Evolutionary conservation across 768 basidiomycete species (phyloP), one percentile per base, ranked within the genome.

Genomic region (Boletus reticuloceps): DNA sequence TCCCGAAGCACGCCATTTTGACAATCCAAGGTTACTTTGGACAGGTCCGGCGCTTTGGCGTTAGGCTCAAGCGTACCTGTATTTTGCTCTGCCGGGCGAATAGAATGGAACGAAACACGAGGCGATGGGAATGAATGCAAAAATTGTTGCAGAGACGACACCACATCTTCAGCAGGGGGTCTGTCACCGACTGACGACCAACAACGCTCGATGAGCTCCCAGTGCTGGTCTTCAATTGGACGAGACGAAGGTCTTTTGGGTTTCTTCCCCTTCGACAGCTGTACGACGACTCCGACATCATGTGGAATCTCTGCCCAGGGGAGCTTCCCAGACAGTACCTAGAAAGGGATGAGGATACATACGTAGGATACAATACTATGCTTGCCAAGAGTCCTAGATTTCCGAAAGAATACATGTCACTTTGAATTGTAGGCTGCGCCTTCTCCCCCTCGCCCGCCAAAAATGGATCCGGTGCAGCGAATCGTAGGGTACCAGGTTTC

Each of bases 401-500:
- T 16, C 60, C 60, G 27, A 60, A 61, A 20, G 58, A 61, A 31
- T 61, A 61, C 1, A 61, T 60, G 16, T 61, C 60, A 31, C 58
- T 51, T 20, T 44, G 53, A 6, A 47, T 52, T 16, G 54, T 53
- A 0, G 14, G 37, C 16, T 13, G 44, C 4, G 14, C 7, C 14
- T 4, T 37, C 29, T 42, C 44, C 14, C 27, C 44, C 12, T 36
- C 68, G 61, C n/a, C 63, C 50, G 17, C 31, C 17, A 6, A 7
- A 7, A 78, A 41, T 36, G 40, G 63, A 17, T 72, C 61, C 0
- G 76, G 65, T 39, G 79, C 79, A 13, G 77, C 74, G 76, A 77
- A 79, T 1, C 79, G 71, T n/a, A 78, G 65, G 17, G 77, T 73
- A 1, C 59, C 59, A 5, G 50, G 46, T 20, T 16, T 75, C 75